Evolutionary conservation across 73 alveolate species (phyloP), one percentile per base, ranked within the genome.

Genomic region (Paramecium tetraurelia): DNA sequence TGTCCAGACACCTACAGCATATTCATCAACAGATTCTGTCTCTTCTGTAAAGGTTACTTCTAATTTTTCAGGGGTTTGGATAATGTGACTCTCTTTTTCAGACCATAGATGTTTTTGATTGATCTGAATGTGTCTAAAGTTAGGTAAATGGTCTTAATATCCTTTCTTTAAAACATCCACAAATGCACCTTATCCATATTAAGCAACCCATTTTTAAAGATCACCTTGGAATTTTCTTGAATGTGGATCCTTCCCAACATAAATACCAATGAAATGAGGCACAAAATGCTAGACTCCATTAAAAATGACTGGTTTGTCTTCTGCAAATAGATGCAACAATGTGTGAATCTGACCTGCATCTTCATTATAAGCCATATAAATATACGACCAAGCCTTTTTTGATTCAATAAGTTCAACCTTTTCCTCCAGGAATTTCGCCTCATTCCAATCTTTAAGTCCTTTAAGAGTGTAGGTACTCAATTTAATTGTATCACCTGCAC

Each of bases 1-100:
- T 38, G 90, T 80, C 90, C 90, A 80, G 18, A 80, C 90, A 43
- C 90, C 90, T 6, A 80, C 70, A 22, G 90, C 70, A 48, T 80
- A 80, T 80, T 80, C 90, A 24, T 40, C 90, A 2, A 80, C 90
- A 44, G 90, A 80, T 44, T 80, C 90, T 41, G 90, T 80, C 27
- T 80, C 90, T 4, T 22, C 1, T 7, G 76, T 46, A 80, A 80
- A 46, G 5, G 43, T 46, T 41, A n/a, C 12, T 80, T 80, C 90
- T 0, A 80, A 16, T 80, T 41, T 22, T 80, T 41, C 84, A 63
- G 84, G 84, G 4, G 84, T 41, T 18, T 80, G 31, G 24, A 80
- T 80, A 11, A 80, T 63, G 12, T 20, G 44, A 44, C 43, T 76
- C 5, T 80, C 70, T 12, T 80, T 48, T 20, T 22, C 35, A 46